Base-by-base conservation (phyloP, 345 rosid genomes). In the Nephelium lappaceum region DNA sequence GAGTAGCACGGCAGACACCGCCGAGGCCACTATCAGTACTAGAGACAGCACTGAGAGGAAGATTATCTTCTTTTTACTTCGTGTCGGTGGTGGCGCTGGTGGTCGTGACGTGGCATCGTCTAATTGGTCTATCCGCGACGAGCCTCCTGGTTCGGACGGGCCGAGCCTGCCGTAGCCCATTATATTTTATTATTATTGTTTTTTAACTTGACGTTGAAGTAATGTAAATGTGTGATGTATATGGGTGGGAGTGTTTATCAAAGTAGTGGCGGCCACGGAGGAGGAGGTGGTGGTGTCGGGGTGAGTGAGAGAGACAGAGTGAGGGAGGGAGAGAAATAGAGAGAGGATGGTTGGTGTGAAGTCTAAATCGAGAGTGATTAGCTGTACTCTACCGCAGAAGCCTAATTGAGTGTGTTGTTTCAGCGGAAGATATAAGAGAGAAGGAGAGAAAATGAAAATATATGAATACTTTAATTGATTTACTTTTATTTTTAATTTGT, bases 161-260 rank as follows among this genome's bases (percentile, higher is more conserved):
- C 81, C 84, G 78, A 90, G 92, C 78, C 87, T 83, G 77, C 83
- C 93, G 78, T 83, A 85, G 3, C 86, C 92, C 97, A 89, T 89
- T 69, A 53, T 31, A 23, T 43, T 45, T 45, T 8, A 45, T 45
- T 45, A 45, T 45, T 7, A 45, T 7, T 45, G 23, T 23, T 4
- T n/a, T 69, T 7, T 72, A 58, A 58, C 25, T 58, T 58, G 27
- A 58, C 8, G 25, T 19, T 58, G 27, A 58, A 58, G 63, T 9
- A 58, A 58, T 19, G 23, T 8, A 57, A 57, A n/a, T 25, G 19
- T 45, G 51, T 45, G 12, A 45, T 7, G 51, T 8, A 14, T 16
- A 4, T 27, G 15, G 8, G 14, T 27, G 64, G 11, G 45, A 3
- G 45, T 49, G 23, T 15, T 8, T 51, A 53, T 53, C 53, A 38